Conservation (phyloP, 441 rosid genomes). For the Brassica balearica region DNA sequence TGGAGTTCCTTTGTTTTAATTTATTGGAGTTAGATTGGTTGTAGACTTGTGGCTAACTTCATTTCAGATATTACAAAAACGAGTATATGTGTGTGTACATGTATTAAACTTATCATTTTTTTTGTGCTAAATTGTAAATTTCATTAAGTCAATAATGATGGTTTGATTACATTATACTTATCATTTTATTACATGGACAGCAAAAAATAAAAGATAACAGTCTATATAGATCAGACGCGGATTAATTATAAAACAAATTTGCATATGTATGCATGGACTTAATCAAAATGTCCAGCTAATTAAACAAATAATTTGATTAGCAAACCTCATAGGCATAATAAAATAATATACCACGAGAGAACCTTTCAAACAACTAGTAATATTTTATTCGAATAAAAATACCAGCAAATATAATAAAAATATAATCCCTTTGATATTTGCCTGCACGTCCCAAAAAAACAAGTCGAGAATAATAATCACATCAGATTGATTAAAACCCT, state of each 20-base stretch:
- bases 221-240: slow-evolving; percentile 36
- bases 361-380: slow-evolving; percentile 45
- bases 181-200: slow-evolving; percentile 1
- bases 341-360: slow-evolving; percentile 40
- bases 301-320: slow-evolving; percentile 38
- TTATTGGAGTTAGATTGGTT: not conserved
- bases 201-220: slow-evolving; percentile 16
- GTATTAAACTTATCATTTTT: not conserved
- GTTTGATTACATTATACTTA: not conserved
- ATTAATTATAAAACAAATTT: slow-evolving; percentile 25
- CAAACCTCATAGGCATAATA: slow-evolving; percentile 28
- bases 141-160: too few relatives aligned
- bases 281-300: slow-evolving; percentile 48
- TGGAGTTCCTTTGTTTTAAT: not conserved
- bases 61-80: not conserved
- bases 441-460: slow-evolving; percentile 52
- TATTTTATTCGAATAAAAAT: not conserved
- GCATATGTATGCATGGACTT: slow-evolving; percentile 46
- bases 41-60: not conserved
- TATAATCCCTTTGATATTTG: slow-evolving; percentile 43
- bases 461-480: slow-evolving; percentile 43
- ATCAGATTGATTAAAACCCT: slow-evolving; percentile 41
- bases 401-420: slow-evolving; percentile 15
- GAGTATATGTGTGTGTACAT: slow-evolving; percentile 10
- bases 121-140: too few relatives aligned